These are phyloP conservation scores for Coccomyxa sp. DNA, from an alignment of 139 green algal species.

Conservation along the genomic window DNA sequence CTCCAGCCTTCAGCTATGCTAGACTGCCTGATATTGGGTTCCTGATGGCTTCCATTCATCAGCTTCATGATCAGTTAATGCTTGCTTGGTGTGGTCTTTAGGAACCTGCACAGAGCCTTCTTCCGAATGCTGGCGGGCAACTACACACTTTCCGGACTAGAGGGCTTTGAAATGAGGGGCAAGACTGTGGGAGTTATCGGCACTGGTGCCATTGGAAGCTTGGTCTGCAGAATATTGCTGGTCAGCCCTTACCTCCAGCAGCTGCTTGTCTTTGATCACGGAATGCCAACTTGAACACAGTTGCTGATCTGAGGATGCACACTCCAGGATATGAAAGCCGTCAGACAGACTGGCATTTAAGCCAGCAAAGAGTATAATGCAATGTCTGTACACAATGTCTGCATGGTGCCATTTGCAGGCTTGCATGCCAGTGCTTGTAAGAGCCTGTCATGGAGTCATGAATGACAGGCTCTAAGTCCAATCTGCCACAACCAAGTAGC, in stretches of 20 bases:
- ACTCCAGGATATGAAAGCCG: not conserved
- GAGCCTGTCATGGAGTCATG: not conserved
- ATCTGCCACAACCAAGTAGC: not conserved
- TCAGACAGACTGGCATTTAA: not conserved
- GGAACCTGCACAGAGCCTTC: conserved; percentile 50
- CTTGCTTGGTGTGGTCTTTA: conserved; percentile 12
- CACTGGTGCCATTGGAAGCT: conserved; percentile 73
- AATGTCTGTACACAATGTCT: not conserved
- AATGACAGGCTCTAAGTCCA: not conserved
- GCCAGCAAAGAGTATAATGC: not conserved
- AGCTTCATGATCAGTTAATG: too few species aligned
- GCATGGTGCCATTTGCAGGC: not conserved
- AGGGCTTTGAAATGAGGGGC: conserved; percentile 61
- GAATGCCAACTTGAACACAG: not conserved
- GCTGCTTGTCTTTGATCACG: not conserved
- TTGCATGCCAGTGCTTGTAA: not conserved
- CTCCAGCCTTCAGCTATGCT: too few species aligned
- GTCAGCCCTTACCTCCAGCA: not conserved
- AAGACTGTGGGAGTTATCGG: conserved; percentile 76
- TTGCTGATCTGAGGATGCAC: not conserved
- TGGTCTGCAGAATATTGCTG: conserved; percentile 5
- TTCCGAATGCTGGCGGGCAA: conserved; percentile 54
- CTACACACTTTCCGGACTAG: conserved; percentile 68
- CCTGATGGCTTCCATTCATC: too few species aligned
- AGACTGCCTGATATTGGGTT: too few species aligned